Percentiles rank a stretch among this genome's conserved stretches.
Conservation (phyloP, 2,329 filamentous ascomycete species). For the Ophiosphaerella herpotricha region DNA sequence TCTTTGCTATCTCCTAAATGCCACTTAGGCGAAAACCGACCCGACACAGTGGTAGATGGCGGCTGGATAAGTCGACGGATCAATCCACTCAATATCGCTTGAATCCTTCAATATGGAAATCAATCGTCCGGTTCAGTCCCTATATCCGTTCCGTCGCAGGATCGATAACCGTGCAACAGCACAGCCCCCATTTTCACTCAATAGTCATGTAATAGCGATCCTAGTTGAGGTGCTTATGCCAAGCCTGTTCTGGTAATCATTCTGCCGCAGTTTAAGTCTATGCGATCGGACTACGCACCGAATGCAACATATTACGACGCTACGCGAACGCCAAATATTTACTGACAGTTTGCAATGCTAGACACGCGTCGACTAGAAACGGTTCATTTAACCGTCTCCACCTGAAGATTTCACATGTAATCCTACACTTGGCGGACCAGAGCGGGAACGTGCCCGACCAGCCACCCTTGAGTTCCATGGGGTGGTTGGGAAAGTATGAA, state of each 20-base stretch:
- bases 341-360: conserved; percentile 10
- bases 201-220: no score
- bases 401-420: background rate
- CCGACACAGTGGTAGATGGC: conserved; percentile 18
- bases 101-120: conserved; percentile 14
- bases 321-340: conserved; percentile 8
- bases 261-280: conserved; percentile 1
- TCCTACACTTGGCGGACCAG: conserved; percentile 18
- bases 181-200: background rate
- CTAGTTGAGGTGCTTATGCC: conserved; percentile 1
- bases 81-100: conserved; percentile 13
- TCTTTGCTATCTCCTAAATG: conserved; percentile 1
- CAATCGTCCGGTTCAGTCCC: conserved; percentile 6
- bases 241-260: conserved; percentile 4
- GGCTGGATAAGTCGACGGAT: conserved; percentile 25
- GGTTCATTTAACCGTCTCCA: conserved; percentile 13
- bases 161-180: conserved; percentile 3
- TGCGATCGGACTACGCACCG: conserved; percentile 17
- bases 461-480: conserved; percentile 20
- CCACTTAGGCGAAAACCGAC: conserved; percentile 5
- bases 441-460: conserved; percentile 18
- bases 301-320: conserved; percentile 18
- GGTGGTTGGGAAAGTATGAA: conserved; percentile 19
- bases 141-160: background rate
- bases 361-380: conserved; percentile 18